phyloP scores from a whole-genome alignment of 768 basidiomycete genomes.

The Vishniacozyma victoriae region DNA sequence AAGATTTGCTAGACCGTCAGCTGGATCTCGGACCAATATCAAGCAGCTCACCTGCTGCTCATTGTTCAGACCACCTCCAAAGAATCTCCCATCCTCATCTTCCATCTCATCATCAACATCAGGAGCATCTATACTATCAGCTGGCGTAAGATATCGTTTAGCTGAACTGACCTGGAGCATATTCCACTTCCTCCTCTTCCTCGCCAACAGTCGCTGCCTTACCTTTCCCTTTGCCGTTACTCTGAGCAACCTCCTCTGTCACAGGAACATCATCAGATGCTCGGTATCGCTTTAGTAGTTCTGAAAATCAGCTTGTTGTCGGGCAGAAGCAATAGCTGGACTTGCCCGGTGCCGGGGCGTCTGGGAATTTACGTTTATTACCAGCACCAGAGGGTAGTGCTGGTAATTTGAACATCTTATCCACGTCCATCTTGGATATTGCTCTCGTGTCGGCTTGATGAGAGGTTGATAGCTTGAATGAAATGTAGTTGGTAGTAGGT shows the following conservation, averaged over 20 bases:
- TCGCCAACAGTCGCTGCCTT: constrained; percentile 55
- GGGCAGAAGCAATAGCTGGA: neutral
- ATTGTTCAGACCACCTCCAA: constrained; percentile 82
- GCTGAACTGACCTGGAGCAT: constrained; percentile 45
- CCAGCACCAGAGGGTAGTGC: constrained; percentile 27
- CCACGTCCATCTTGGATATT: constrained; percentile 29
- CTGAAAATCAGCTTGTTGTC: constrained; percentile 3
- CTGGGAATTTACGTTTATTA: constrained; percentile 34
- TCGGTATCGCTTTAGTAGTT: constrained; percentile 33
- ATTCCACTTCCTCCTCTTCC: constrained; percentile 49
- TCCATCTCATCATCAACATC: constrained; percentile 44
- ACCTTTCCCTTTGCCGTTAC: constrained; percentile 26
- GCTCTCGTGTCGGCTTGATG: neutral
- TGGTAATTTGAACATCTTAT: constrained; percentile 44
- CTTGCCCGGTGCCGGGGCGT: constrained; percentile 30
- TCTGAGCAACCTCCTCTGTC: neutral
- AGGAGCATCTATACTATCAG: constrained; percentile 71
- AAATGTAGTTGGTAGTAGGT: too few relatives aligned
- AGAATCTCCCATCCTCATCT: constrained; percentile 86
- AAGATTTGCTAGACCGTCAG: constrained; percentile 57
- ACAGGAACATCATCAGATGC: constrained; percentile 8
- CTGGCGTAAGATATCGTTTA: constrained; percentile 63
- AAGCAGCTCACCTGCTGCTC: constrained; percentile 65
- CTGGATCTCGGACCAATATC: neutral
- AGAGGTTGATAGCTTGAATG: neutral